Conservation (phyloP, 2,329 filamentous ascomycete species). For the Talaromyces atroroseus region DNA sequence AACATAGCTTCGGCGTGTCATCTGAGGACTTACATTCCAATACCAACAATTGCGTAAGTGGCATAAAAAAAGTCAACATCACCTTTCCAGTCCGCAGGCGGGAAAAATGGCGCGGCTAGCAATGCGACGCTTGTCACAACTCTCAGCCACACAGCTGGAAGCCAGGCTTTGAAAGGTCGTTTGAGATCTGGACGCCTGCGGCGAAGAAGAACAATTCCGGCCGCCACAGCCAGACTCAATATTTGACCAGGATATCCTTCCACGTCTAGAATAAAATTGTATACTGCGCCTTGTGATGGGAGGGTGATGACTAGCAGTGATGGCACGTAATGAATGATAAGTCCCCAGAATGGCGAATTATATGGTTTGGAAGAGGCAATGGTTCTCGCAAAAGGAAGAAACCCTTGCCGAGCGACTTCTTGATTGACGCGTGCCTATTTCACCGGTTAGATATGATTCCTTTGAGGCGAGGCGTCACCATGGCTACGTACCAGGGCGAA, state of each 20-base stretch:
- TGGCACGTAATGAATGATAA: conserved; percentile 64
- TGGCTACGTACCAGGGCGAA: conserved; percentile 55
- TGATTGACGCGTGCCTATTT: conserved; percentile 62
- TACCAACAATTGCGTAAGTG: conserved; percentile 49
- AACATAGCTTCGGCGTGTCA: neutral
- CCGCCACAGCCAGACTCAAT: conserved; percentile 52
- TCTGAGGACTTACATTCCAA: conserved; percentile 36
- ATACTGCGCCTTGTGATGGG: conserved; percentile 60
- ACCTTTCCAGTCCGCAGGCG: conserved; percentile 46
- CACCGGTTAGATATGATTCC: neutral
- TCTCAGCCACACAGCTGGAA: conserved; percentile 53
- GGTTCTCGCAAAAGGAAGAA: conserved; percentile 58
- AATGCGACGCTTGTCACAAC: conserved; percentile 51
- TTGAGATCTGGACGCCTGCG: conserved; percentile 54
- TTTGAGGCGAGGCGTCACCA: neutral
- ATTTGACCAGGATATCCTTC: conserved; percentile 64
- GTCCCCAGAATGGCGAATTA: conserved; percentile 60
- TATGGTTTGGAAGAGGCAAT: conserved; percentile 64
- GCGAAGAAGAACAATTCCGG: conserved; percentile 58
- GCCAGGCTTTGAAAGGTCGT: conserved; percentile 62
- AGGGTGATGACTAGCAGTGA: conserved; percentile 61
- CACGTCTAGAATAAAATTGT: conserved; percentile 67
- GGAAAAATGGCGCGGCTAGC: conserved; percentile 58
- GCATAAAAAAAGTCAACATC: conserved; percentile 47
- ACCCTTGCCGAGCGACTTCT: conserved; percentile 66